Conservation (phyloP, 805 yeast species). For the Myxozyma udenii region DNA sequence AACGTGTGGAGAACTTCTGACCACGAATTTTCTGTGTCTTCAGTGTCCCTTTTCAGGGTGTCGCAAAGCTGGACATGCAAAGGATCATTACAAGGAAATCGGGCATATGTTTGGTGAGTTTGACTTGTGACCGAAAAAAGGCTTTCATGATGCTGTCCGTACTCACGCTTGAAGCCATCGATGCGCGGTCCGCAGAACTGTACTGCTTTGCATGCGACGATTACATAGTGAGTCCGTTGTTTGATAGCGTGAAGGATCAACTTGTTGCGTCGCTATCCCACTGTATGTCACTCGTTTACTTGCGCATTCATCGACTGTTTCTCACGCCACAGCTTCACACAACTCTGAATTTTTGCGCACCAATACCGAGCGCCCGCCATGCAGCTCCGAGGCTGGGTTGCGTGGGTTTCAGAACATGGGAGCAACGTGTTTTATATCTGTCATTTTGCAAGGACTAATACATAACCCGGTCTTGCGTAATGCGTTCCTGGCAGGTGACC, state of each 20-base stretch:
- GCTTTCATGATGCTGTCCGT: too few relatives aligned
- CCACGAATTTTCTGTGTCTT: slow-evolving; percentile 30
- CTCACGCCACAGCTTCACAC: not conserved
- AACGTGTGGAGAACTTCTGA: slow-evolving; percentile 28
- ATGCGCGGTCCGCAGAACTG: slow-evolving; percentile 62
- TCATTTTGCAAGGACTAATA: slow-evolving; percentile 79
- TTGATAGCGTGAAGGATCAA: slow-evolving; percentile 51
- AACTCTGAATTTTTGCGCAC: not conserved
- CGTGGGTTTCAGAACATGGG: slow-evolving; percentile 92
- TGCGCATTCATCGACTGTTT: too few relatives aligned
- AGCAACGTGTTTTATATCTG: slow-evolving; percentile 95
- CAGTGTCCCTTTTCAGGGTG: slow-evolving; percentile 32
- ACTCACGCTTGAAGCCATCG: slow-evolving; percentile 55
- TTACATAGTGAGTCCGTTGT: slow-evolving; percentile 58
- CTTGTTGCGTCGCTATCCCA: slow-evolving; percentile 2
- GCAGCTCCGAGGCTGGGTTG: slow-evolving; percentile 54
- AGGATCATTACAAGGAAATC: slow-evolving; percentile 26
- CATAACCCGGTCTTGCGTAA: slow-evolving; percentile 86
- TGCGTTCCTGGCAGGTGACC: slow-evolving; percentile 72
- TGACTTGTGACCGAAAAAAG: too few relatives aligned
- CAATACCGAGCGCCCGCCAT: slow-evolving; percentile 16
- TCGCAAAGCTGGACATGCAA: slow-evolving; percentile 23
- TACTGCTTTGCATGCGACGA: slow-evolving; percentile 78
- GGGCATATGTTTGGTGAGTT: slow-evolving; percentile 31
- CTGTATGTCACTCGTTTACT: slow-evolving; percentile 5